Percentiles rank a stretch among this genome's conserved stretches.
Evolutionary conservation across 1,284 basidiomycete genomes (phyloP).

Genomic region (Fistulinella cinereoalba): DNA sequence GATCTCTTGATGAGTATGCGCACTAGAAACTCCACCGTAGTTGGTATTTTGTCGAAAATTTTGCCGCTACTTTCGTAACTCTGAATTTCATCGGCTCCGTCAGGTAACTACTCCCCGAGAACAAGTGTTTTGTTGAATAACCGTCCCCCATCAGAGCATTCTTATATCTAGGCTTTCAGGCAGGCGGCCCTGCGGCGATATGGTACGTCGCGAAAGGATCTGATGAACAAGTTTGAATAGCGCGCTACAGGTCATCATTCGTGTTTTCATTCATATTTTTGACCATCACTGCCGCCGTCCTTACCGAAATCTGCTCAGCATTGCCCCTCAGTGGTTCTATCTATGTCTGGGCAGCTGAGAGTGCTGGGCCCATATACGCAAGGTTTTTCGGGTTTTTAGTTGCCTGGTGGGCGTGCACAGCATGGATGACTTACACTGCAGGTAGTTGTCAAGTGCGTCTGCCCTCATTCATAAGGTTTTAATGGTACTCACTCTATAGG

Average conservation of each 20-base stretch:
- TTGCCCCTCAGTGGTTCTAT: constrained; percentile 84
- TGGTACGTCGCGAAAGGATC: no score
- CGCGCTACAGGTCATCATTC: constrained; percentile 66
- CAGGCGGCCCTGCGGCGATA: constrained; percentile 82
- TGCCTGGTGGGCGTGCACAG: constrained; percentile 86
- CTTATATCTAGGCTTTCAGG: constrained; percentile 76
- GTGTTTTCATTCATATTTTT: constrained; percentile 78
- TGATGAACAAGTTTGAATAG: no score
- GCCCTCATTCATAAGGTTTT: background rate
- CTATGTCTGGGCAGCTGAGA: constrained; percentile 88
- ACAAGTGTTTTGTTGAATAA: background rate
- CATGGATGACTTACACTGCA: constrained; percentile 88
- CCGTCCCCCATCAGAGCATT: constrained; percentile 69
- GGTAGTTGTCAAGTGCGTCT: constrained; percentile 70
- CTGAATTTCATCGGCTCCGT: constrained; percentile 85
- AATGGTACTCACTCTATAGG: constrained; percentile 1
- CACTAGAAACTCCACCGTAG: constrained; percentile 75
- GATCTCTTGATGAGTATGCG: constrained; percentile 3
- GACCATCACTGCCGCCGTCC: constrained; percentile 78
- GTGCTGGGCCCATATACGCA: constrained; percentile 79
- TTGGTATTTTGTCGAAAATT: constrained; percentile 78
- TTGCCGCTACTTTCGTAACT: constrained; percentile 80
- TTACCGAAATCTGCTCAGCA: constrained; percentile 86
- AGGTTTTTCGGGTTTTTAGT: constrained; percentile 84
- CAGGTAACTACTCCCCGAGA: constrained; percentile 43